Evolutionary conservation across 2,329 filamentous ascomycete genomes (phyloP), one percentile per base, ranked within the genome.

Genomic region (Colletotrichum sp.): DNA sequence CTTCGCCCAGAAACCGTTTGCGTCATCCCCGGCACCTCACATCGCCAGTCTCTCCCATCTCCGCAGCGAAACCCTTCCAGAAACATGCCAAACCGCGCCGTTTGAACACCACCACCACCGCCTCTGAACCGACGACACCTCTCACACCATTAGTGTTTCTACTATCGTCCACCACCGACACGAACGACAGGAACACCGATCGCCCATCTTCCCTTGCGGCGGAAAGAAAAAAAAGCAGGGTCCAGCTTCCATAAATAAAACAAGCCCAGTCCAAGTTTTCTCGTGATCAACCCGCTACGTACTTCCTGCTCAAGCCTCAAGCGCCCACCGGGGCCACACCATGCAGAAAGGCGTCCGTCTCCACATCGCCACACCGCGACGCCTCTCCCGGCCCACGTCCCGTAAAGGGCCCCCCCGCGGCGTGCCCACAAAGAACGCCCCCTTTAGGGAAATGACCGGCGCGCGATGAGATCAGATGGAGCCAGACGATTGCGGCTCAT

Each of bases 381-480:
- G 44, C 36, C 32, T 52, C 55, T 34, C 55, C 55, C 18, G 28
- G 57, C 28, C 21, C 26, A 28, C 15, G 18, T 28, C 26, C 36
- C 12, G 36, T n/a, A 28, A 30, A 7, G 24, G 39, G 7, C 36
- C 39, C 44, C 44, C 26, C 52, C 26, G 12, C 26, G 26, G 8
- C 28, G 18, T 12, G 57, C 13, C 57, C 59, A 34, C 44, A 21
- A 49, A 13, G 18, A 24, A 8, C 30, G 28, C n/a, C 32, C 30
- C 44, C 26, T 18, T 24, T 68, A 34, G 44, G 70, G 44, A 64
- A 60, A 69, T 76, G 73, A 73, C 70, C 34, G 57, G 44, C 70
- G 34, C 24, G 8, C 60, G 68, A 68, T 76, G 70, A 73, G 70
- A 76, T 76, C 73, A 73, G 59, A 52, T 49, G 55, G 32, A 57